Conservation (phyloP, 1,284 basidiomycete species). For the Fomitopsis palustris region DNA sequence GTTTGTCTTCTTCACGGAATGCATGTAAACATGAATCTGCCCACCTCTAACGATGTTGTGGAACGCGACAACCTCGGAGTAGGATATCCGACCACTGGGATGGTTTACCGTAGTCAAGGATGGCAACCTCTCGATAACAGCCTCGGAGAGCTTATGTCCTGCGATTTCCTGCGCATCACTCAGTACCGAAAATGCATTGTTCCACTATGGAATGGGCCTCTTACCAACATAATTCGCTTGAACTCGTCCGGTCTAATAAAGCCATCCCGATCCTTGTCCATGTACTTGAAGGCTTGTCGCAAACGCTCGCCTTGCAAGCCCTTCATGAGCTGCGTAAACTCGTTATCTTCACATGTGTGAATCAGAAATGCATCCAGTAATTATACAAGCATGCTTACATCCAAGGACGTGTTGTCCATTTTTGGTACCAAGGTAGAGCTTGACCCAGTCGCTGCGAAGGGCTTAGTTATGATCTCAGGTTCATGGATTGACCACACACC, state of each 20-base stretch:
- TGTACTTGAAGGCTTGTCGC: constrained; percentile 88
- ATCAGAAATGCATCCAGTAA: background rate
- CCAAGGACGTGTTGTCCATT: constrained; percentile 88
- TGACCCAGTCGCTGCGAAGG: constrained; percentile 79
- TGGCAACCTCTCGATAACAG: constrained; percentile 85
- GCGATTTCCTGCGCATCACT: constrained; percentile 73
- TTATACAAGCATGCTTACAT: constrained; percentile 51
- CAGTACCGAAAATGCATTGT: background rate
- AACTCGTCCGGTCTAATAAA: constrained; percentile 92
- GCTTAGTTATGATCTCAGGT: constrained; percentile 5
- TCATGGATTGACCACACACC: constrained; percentile 40
- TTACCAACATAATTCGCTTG: constrained; percentile 86
- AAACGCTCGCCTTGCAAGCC: constrained; percentile 93
- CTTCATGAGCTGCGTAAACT: constrained; percentile 97
- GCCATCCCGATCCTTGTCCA: constrained; percentile 86
- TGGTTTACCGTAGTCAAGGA: constrained; percentile 79
- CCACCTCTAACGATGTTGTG: constrained; percentile 87
- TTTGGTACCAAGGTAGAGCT: constrained; percentile 89
- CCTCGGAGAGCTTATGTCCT: constrained; percentile 92
- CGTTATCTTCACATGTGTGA: constrained; percentile 58
- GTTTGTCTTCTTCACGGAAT: constrained; percentile 12
- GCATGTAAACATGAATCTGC: constrained; percentile 21
- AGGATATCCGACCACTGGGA: constrained; percentile 87
- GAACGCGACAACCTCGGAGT: constrained; percentile 93
- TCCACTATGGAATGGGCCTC: background rate